Evolutionary conservation across 1,284 basidiomycete species (phyloP), one percentile per base, ranked within the genome.

Genomic region (Ustilago loliicola): DNA sequence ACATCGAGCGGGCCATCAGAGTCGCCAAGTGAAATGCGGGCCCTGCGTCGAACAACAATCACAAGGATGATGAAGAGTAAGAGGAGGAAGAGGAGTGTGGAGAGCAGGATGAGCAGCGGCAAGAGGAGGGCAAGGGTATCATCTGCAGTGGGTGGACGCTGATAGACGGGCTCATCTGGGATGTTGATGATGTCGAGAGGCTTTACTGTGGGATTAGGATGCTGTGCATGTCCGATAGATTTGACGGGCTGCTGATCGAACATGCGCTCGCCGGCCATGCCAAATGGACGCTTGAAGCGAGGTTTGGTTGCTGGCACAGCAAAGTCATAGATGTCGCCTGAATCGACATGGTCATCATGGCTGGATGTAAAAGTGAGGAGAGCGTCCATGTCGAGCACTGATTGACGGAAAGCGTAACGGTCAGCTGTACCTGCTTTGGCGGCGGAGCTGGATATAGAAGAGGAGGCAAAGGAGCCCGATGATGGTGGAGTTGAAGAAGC

Each of bases 1-100:
- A 99, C 91, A 88, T 99, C 96, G 59, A 96, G 89, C 2, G 97
- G 97, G 32, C 96, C 95, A 83, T 96, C 94, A 75, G 89, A 90
- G 88, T 98, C 96, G 56, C 90, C 90, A 54, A 98, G 90, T 77
- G 92, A 86, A 66, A 83, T 81, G 2, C 80, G 66, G 11, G 80
- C 77, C 40, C 72, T 64, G 32, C 79, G 56, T 30, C 79, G 78
- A 15, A 82, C 80, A 52, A 85, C 42, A 29, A 85, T 75, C 60
- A 83, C 79, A 36, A 86, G 73, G 72, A 85, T 72, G 62, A 79
- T 77, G 57, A 86, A 80, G 53, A 82, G 66, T 4, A 84, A 64
- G 2, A 85, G 91, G 52, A 98, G 91, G 86, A 98, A 93, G 68
- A 99, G 91, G 79, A 99, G 92, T 1, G 94, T 95, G 36, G 93